Percentiles rank a stretch among this genome's conserved stretches.
Conservation (phyloP, 345 rosid species). For the Eucalyptus polybractea region DNA sequence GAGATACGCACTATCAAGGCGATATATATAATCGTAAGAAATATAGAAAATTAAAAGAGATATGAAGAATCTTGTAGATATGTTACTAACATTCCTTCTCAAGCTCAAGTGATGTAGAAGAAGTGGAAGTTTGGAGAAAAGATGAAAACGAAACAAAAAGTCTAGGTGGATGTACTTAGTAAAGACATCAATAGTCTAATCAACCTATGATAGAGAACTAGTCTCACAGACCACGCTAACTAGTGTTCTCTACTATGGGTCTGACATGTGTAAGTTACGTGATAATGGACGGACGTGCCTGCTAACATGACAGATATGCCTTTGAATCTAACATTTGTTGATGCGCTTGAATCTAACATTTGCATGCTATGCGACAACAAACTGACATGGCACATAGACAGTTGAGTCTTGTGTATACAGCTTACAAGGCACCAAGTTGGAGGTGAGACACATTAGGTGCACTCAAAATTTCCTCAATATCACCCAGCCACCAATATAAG, state of each 20-base stretch:
- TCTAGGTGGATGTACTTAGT: background rate
- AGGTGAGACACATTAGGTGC: background rate
- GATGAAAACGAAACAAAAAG: background rate
- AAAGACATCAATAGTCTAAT: background rate
- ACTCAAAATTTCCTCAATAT: background rate
- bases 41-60: background rate
- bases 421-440: background rate
- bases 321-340: no score
- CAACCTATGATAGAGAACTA: background rate
- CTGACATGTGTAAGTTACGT: background rate
- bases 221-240: accelerated
- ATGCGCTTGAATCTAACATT: no score
- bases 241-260: no score
- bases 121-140: background rate
- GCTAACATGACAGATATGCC: accelerated
- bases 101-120: background rate
- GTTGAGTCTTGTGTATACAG: background rate
- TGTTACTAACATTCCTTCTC: background rate
- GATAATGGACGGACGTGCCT: accelerated
- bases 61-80: background rate
- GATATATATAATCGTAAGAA: background rate
- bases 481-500: background rate
- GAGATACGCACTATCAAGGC: background rate
- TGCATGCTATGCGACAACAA: background rate
- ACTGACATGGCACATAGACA: background rate